Percentiles rank a stretch among this genome's conserved stretches.
phyloP scores from a whole-genome alignment of 495 filamentous ascomycete species.

The Podospora didyma region DNA sequence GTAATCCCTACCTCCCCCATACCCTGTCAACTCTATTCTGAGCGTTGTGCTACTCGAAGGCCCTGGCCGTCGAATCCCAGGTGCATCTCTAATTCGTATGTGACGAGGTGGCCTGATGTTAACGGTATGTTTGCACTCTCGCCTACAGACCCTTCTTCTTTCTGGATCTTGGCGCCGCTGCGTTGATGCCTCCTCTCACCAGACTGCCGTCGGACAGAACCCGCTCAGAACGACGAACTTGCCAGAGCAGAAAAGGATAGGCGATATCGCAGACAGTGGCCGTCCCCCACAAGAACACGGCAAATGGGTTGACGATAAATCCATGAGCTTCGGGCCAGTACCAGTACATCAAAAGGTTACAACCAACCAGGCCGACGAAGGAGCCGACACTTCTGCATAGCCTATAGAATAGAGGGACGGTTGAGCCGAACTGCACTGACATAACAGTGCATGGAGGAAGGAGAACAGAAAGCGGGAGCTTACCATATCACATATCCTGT shows the following conservation, averaged over 20 bases:
- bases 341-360: conserved; percentile 32
- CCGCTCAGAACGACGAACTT: conserved; percentile 28
- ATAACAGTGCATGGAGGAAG: not conserved
- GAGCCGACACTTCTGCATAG: conserved; percentile 34
- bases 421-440: not conserved
- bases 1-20: no score
- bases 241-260: conserved; percentile 34
- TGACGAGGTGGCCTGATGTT: no score
- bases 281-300: conserved; percentile 31
- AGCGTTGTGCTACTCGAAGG: no score
- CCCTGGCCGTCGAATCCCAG: no score
- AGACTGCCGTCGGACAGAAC: conserved; percentile 29
- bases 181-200: not conserved
- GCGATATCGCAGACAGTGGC: conserved; percentile 31
- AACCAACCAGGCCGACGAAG: conserved; percentile 27
- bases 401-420: conserved; percentile 12
- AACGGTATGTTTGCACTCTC: not conserved
- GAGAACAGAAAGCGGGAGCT: conserved; percentile 5
- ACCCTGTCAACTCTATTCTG: no score
- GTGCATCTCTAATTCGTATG: no score
- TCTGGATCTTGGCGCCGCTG: not conserved
- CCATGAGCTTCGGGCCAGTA: conserved; percentile 40
- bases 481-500: conserved; percentile 39
- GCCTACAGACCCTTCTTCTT: not conserved
- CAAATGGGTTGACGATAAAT: conserved; percentile 31